Percentiles rank a stretch among this genome's conserved stretches.
These are phyloP conservation scores for Batrachochytrium dendrobatidis DNA, from an alignment of 371 early-diverging fungal genomes.

Conservation along the genomic window DNA sequence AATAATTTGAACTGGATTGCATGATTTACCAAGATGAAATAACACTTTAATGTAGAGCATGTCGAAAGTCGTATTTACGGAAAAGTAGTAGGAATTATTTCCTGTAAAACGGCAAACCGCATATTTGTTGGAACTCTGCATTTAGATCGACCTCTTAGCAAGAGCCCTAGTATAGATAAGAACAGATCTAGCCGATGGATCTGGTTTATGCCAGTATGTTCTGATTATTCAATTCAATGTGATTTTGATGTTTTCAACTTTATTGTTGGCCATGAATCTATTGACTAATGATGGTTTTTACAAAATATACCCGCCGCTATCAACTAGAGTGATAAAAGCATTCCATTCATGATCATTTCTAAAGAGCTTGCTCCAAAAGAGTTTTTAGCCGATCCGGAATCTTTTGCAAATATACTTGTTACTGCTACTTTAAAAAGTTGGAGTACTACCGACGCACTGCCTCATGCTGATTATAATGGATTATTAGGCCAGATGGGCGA, in stretches of 20 bases:
- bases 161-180: not conserved
- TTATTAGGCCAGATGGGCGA: conserved; percentile 62
- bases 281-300: not conserved
- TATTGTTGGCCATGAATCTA: not conserved
- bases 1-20: not conserved
- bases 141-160: conserved; percentile 18
- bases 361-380: conserved; percentile 54
- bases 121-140: conserved; percentile 30
- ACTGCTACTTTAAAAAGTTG: conserved; percentile 64
- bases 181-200: conserved; percentile 37
- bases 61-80: conserved; percentile 28
- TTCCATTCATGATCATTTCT: conserved; percentile 71
- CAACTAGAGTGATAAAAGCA: conserved; percentile 61
- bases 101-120: conserved; percentile 13
- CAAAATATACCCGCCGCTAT: not conserved
- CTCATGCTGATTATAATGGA: conserved; percentile 59
- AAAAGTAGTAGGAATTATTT: conserved; percentile 34
- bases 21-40: not conserved
- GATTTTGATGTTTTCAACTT: not conserved
- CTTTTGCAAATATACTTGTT: conserved; percentile 40
- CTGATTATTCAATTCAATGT: not conserved
- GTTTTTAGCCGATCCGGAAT: conserved; percentile 54
- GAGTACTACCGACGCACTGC: conserved; percentile 63
- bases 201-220: conserved; percentile 68
- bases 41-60: not conserved